Conservation (phyloP, 306 rosid genomes). For the Quercus dentata region DNA sequence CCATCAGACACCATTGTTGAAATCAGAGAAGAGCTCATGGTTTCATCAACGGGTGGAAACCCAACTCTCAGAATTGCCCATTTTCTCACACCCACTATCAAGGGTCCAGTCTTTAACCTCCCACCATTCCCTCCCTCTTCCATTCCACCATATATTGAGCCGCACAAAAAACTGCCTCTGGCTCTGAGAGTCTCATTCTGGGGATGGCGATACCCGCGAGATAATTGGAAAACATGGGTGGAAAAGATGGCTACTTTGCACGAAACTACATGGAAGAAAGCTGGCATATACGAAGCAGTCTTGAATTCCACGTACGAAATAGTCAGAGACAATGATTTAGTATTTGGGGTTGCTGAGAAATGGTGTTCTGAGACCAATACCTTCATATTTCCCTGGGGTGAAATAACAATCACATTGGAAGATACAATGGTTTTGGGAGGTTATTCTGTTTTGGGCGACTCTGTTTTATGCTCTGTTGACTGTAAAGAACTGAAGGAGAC, state of each 20-base stretch:
- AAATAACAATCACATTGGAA: slow-evolving; percentile 54
- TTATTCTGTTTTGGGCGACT: slow-evolving; percentile 18
- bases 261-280: slow-evolving; percentile 36
- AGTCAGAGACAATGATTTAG: not conserved
- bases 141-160: not conserved
- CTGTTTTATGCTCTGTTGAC: slow-evolving; percentile 1
- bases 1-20: slow-evolving; percentile 25
- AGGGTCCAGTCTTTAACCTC: not conserved
- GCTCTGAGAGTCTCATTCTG: slow-evolving; percentile 10
- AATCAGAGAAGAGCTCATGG: slow-evolving; percentile 37
- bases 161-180: slow-evolving; percentile 14
- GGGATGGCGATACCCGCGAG: slow-evolving; percentile 16
- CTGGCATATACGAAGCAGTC: slow-evolving; percentile 44
- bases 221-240: slow-evolving; percentile 37
- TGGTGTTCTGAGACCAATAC: slow-evolving; percentile 48
- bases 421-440: slow-evolving; percentile 41
- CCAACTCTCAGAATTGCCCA: slow-evolving; percentile 34
- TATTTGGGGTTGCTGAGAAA: slow-evolving; percentile 32
- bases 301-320: slow-evolving; percentile 27
- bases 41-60: slow-evolving; percentile 46
- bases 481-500: not conserved
- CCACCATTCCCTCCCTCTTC: not conserved
- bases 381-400: slow-evolving; percentile 47
- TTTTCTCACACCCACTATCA: slow-evolving; percentile 40
- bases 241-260: slow-evolving; percentile 12